These are phyloP conservation scores for Paracamarosporium sp. DNA, from an alignment of 2,329 filamentous ascomycete genomes.

Conservation along the genomic window DNA sequence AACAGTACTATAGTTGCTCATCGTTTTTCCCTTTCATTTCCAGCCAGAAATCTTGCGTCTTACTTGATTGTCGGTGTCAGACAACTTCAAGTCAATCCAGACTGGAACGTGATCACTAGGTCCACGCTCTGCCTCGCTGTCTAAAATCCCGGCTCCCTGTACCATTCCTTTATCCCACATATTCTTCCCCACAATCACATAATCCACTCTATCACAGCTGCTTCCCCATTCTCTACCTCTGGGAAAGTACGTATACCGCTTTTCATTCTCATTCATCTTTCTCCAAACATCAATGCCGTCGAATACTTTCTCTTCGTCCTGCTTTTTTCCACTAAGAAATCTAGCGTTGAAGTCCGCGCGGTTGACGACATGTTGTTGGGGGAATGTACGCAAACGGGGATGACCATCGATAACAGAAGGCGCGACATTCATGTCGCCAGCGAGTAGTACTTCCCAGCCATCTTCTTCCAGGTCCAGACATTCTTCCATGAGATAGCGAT, in stretches of 20 bases:
- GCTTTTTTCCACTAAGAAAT: slow-evolving; percentile 47
- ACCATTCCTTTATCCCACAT: slow-evolving; percentile 49
- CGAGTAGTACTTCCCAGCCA: slow-evolving; percentile 55
- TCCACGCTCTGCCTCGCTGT: slow-evolving; percentile 54
- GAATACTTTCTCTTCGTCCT: slow-evolving; percentile 19
- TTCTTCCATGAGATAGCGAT: slow-evolving; percentile 55
- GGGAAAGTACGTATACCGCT: slow-evolving; percentile 59
- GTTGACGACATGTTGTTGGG: slow-evolving; percentile 58
- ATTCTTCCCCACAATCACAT: slow-evolving; percentile 54
- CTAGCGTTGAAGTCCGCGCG: slow-evolving; percentile 58
- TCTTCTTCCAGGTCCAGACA: slow-evolving; percentile 48
- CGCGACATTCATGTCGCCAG: slow-evolving; percentile 62
- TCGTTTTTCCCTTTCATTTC: no score
- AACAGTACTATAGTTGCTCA: no score
- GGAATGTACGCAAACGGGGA: slow-evolving; percentile 55
- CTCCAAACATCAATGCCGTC: slow-evolving; percentile 57
- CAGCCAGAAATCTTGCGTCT: no score
- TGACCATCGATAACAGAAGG: slow-evolving; percentile 52
- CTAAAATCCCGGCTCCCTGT: slow-evolving; percentile 49
- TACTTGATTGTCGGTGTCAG: no score
- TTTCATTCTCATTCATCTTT: slow-evolving; percentile 49
- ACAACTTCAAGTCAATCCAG: slow-evolving; percentile 43
- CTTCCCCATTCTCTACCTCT: slow-evolving; percentile 53
- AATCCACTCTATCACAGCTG: slow-evolving; percentile 62
- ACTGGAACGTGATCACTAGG: slow-evolving; percentile 63